phyloP scores from a whole-genome alignment of 257 asterid genomes.

The Dorcoceras hygrometricum region DNA sequence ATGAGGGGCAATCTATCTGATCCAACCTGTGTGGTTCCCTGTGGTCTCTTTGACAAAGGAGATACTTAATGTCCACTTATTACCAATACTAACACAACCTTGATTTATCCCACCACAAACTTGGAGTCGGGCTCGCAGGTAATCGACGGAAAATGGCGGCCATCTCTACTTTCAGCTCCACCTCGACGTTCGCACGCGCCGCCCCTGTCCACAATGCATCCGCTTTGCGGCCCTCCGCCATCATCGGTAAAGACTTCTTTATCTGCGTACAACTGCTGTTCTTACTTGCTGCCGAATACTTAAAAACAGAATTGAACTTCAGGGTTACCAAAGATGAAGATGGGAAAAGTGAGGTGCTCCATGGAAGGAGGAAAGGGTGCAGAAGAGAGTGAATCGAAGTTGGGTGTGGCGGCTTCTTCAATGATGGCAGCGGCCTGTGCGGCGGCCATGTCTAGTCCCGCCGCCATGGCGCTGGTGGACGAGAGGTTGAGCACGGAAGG shows the following conservation, averaged over 20 bases:
- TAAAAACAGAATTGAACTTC: slow-evolving; percentile 2
- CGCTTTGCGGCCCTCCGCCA: slow-evolving; percentile 36
- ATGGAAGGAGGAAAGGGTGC: slow-evolving; percentile 44
- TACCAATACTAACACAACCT: slow-evolving; percentile 15
- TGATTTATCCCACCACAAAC: neutral
- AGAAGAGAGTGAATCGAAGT: slow-evolving; percentile 38
- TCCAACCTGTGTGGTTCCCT: slow-evolving; percentile 46
- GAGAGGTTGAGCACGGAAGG: slow-evolving; percentile 97
- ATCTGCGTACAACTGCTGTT: neutral
- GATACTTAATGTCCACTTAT: neutral
- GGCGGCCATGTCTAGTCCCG: slow-evolving; percentile 62
- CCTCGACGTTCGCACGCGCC: slow-evolving; percentile 50
- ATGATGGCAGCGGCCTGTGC: slow-evolving; percentile 59
- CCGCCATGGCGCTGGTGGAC: slow-evolving; percentile 89
- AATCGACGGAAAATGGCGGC: slow-evolving; percentile 57
- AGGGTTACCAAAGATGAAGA: slow-evolving; percentile 59
- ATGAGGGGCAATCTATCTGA: slow-evolving; percentile 39
- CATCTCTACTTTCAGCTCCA: slow-evolving; percentile 54
- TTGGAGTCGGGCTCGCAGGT: slow-evolving; percentile 10
- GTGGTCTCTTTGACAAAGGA: slow-evolving; percentile 15
- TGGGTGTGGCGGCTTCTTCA: slow-evolving; percentile 60
- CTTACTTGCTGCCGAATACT: neutral
- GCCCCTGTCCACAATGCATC: no score
- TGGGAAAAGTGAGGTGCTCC: slow-evolving; percentile 71
- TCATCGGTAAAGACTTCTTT: slow-evolving; percentile 30